Evolutionary conservation across 352 stramenopile genomes (phyloP), one percentile per base, ranked within the genome.

Genomic region (Phytopythium oedochilum): DNA sequence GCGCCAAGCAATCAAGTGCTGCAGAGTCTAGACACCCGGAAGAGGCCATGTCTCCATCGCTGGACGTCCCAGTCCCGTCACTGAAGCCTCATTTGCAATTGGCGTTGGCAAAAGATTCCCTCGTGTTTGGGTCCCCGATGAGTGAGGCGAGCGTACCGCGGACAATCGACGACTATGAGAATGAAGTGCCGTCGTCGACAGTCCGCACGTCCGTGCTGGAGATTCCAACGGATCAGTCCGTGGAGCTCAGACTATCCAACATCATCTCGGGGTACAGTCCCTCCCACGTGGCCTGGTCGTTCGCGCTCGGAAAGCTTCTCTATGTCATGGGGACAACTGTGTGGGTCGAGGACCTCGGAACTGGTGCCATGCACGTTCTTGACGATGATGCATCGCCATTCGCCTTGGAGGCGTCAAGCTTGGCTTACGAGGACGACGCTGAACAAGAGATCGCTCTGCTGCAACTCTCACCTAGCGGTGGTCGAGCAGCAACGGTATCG

Each of bases 1-100:
- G 15, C 18, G n/a, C 34, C 42, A 48, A 48, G 17, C 3, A 0
- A 29, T 5, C 25, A 25, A 34, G 5, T 48, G 42, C n/a, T 25
- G 7, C 6, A 7, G 26, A 31, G 1, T 35, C 15, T 28, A 20
- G 26, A 15, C 57, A 56, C 11, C 29, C n/a, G 0, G 53, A 67
- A 22, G 57, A 66, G 36, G 6, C 45, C 3, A 52, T 60, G 20
- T 64, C 48, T 2, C 67, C 44, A 11, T 62, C 56, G 10, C 44
- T 59, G 32, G 38, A 54, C 45, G 53, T 61, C 2, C 56, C 57
- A 15, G 38, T 60, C 22, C 53, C 60, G 38, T 61, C 59, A 5
- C 63, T 60, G n/a, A 78, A 80, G 42, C 38, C 60, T 10, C 73
- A 61, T 34, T 72, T 81, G 26, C 57, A 50, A 3, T 54, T 80